Conservation (phyloP, 768 basidiomycete species). For the Boletus speciosus region DNA sequence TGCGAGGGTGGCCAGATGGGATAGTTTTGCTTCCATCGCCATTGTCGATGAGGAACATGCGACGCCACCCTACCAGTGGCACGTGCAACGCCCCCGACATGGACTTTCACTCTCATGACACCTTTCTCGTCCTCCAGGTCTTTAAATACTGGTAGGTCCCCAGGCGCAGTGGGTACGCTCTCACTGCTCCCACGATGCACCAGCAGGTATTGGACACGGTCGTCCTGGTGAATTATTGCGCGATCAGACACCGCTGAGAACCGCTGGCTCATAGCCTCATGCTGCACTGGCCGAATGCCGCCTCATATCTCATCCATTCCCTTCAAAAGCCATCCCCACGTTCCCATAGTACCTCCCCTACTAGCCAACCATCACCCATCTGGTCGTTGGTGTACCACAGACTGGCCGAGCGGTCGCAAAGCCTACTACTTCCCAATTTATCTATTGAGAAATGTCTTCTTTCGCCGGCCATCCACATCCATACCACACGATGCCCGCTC, state of each 20-base stretch:
- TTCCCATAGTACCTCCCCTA: neutral
- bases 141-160: neutral
- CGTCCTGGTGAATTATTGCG: constrained; percentile 27
- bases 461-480: constrained; percentile 40
- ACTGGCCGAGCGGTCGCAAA: neutral
- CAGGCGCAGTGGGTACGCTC: constrained; percentile 1
- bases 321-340: neutral
- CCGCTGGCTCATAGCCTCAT: constrained; percentile 17
- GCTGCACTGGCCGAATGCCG: neutral
- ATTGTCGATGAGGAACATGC: neutral
- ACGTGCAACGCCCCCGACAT: neutral
- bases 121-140: neutral
- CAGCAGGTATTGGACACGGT: constrained; percentile 10
- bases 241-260: constrained; percentile 19
- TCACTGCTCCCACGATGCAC: constrained; percentile 1
- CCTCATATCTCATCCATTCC: constrained; percentile 8
- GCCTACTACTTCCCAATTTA: neutral
- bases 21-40: constrained; percentile 63
- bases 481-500: constrained; percentile 2
- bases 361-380: neutral
- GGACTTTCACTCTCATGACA: neutral
- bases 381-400: neutral
- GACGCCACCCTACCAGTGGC: neutral
- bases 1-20: constrained; percentile 56
- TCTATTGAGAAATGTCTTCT: constrained; percentile 36